Base-by-base conservation (phyloP, 768 basidiomycete species). In the Calocybe indica region DNA sequence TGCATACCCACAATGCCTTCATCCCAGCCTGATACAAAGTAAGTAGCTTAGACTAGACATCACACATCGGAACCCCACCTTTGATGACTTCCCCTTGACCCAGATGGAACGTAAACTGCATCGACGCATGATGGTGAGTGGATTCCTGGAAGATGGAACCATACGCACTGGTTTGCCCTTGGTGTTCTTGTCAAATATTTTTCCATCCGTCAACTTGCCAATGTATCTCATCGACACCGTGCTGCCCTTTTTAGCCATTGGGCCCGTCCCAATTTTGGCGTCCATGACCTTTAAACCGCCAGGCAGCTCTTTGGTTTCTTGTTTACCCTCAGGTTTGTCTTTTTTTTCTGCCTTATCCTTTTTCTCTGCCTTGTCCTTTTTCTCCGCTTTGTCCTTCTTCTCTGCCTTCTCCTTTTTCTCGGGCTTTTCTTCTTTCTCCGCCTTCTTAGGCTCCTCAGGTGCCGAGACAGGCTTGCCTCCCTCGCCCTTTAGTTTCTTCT, bases 61-160 rank as follows among this genome's bases (percentile, higher is more conserved):
- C 22, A n/a, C 10, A 45, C 13, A 36, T 42, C 30, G 36, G 38
- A 31, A 9, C 51, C 69, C 40, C 48, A 83, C 85, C 88, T 73
- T 92, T 91, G 67, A 98, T 96, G 45, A 98, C 95, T 62, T 95
- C 86, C 22, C 90, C 91, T 49, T 78, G 71, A 34, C 94, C 95
- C 15, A 98, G 75, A 30, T 67, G 75, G 76, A 93, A 93, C 37
- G 69, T 66, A 66, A 92, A 87, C 79, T 90, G 55, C 1, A 48
- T 49, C 15, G 36, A 48, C 36, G 29, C 37, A 39, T 9, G 22
- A 38, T 34, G 11, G 36, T 11, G 2, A 11, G 4, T 37, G 11
- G 45, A 8, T 52, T 6, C 48, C 40, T 15, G 51, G 15, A 34
- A 46, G 7, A 48, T 33, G 38, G 32, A 37, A 44, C 13, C 32